Percentiles rank a stretch among this genome's conserved stretches.
phyloP scores from a whole-genome alignment of 495 filamentous ascomycete species.

The Penicillium longicatenatum region DNA sequence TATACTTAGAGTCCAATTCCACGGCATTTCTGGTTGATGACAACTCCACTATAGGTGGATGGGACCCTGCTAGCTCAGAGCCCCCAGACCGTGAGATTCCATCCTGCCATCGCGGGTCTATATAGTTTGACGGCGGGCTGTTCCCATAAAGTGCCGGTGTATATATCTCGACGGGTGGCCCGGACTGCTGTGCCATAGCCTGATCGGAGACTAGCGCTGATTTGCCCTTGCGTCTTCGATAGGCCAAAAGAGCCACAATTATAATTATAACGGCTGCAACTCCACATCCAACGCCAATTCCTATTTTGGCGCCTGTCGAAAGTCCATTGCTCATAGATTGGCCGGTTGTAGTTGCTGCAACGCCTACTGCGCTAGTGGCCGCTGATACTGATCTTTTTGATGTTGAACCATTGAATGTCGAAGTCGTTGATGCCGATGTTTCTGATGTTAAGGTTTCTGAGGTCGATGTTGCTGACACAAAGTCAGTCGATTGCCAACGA shows the following conservation, averaged over 20 bases:
- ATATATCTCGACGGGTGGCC: too few species aligned
- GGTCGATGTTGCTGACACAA: background rate
- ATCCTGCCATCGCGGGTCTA: too few species aligned
- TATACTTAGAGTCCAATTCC: too few species aligned
- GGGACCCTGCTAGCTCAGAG: too few species aligned
- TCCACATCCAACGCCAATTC: background rate
- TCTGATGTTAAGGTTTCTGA: background rate
- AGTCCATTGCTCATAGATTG: background rate
- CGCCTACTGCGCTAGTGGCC: background rate
- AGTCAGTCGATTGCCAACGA: slow-evolving; percentile 3
- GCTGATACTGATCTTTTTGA: background rate
- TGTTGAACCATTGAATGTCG: too few species aligned
- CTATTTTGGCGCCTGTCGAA: background rate
- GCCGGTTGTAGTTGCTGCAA: background rate
- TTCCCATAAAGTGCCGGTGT: too few species aligned
- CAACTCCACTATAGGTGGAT: too few species aligned
- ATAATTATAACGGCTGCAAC: background rate
- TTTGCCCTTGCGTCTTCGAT: background rate
- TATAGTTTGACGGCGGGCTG: too few species aligned
- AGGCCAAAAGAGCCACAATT: background rate
- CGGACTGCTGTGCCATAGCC: background rate
- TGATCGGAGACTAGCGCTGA: background rate
- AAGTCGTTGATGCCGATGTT: background rate
- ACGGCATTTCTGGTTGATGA: too few species aligned
- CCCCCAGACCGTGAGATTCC: too few species aligned